Evolutionary conservation across 2,329 filamentous ascomycete genomes (phyloP), one percentile per base, ranked within the genome.

Genomic region (Colletotrichum cuscutae): DNA sequence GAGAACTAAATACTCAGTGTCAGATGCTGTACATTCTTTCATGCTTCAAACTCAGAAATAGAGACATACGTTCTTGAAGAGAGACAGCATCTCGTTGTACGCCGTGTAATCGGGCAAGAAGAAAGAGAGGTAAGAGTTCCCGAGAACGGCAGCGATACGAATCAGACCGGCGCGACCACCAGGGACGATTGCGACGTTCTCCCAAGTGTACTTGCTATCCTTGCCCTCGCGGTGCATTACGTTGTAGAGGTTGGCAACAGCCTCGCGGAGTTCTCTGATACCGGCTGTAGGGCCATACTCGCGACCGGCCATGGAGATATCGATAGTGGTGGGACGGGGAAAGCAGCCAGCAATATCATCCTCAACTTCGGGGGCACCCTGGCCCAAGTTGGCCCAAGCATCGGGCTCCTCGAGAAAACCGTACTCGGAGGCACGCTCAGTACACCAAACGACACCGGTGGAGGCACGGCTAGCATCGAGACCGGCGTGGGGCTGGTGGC

Each of bases 181-280:
- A 58, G 96, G 96, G 4, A 98, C 96, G 81, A 98, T 97, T 81
- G 94, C 95, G 22, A 98, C 96, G 82, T 98, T 98, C 87, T 98
- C 96, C 93, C 94, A 98, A 6, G 94, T 97, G 82, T 98, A 98
- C 84, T 97, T 89, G 83, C 93, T 96, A 12, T 91, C 88, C 86
- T 97, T 97, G 79, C 93, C 95, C 84, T 96, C 86, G 76, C 96
- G 92, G 79, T 98, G 96, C 82, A 96, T 94, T 82, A 93, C 93
- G 80, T 98, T 98, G 89, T 98, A 98, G 74, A 98, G 89, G 72
- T 92, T 91, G 71, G 96, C 96, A 57, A 98, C 95, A 22, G 96
- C 96, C 79, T 95, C 93, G 77, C 96, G 89, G 76, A 98, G 87
- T 30, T 94, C 92, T 85, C 95, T 96, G 87, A 98, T 98, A 79